Percentiles rank a stretch among this genome's conserved stretches.
Evolutionary conservation across 202 grass and related monocot species (phyloP).

Genomic region (Tripidium arundinaceum): DNA sequence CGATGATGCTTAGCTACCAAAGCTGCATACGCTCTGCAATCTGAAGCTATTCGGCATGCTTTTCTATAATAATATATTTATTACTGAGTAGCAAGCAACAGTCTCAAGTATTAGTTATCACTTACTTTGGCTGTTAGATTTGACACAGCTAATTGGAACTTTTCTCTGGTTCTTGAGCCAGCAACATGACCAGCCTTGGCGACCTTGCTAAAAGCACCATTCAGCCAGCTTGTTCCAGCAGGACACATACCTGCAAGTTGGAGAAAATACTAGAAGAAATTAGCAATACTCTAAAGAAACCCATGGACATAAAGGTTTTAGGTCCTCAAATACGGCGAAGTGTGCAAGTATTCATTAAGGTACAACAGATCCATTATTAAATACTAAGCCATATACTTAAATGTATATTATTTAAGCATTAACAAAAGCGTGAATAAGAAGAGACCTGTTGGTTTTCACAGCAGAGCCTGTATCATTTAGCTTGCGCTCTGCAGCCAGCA

Average conservation of each 20-base stretch:
- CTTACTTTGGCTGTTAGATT: slow-evolving; percentile 91
- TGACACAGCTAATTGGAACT: slow-evolving; percentile 87
- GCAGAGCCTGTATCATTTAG: too few species aligned
- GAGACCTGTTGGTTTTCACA: too few species aligned
- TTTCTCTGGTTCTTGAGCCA: slow-evolving; percentile 84
- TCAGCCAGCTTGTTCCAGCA: slow-evolving; percentile 89
- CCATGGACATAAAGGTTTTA: too few species aligned
- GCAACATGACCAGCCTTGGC: slow-evolving; percentile 75
- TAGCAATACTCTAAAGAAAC: too few species aligned
- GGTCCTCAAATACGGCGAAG: too few species aligned
- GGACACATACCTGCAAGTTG: slow-evolving; percentile 11
- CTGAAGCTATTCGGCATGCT: neutral
- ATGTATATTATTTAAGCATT: too few species aligned
- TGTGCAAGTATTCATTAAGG: too few species aligned
- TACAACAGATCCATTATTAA: too few species aligned
- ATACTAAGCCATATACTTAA: too few species aligned
- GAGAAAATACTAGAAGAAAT: too few species aligned
- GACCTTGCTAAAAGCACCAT: slow-evolving; percentile 85
- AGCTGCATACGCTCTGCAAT: neutral
- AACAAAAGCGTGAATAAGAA: too few species aligned
- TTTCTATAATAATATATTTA: slow-evolving; percentile 18
- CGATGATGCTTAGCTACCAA: neutral
- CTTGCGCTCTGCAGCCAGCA: too few species aligned
- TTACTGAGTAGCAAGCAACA: neutral
- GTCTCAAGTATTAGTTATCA: neutral